Base-by-base conservation (phyloP, 108 stramenopile species). In the Cyclotella cryptica region DNA sequence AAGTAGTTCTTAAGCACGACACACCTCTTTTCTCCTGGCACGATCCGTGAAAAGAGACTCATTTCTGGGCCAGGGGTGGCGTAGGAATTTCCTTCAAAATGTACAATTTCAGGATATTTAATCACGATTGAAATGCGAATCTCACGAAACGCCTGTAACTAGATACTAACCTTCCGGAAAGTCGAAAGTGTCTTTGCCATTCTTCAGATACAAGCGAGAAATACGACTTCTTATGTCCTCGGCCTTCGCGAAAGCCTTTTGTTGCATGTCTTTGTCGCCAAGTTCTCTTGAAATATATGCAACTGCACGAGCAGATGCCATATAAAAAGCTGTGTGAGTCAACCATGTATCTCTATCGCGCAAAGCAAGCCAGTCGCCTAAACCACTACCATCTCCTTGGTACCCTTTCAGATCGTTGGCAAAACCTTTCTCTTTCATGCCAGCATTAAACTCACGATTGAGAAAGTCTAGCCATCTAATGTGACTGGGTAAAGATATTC, bases 321-420 rank as follows among this genome's bases (percentile, higher is more conserved):
- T 79, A 53, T 62, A 70, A 43, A 79, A 79, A 40, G 53, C 71
- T 30, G 62, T 72, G 45, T 79, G 78, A 7, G 78, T 79, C 19
- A 79, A 45, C 46, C 30, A 79, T 13, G 78, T 79, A 28, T 79
- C 78, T 57, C 71, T 58, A 0, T 15, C 26, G 47, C 70, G 26
- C 30, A 83, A 21, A 6, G 85, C 78, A 17, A 83, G 47, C 85
- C 85, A 86, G 27, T 86, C 85, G 12, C 85, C 85, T 8, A 86
- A 70, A 7, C 85, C 85, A 29, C 54, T 46, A 0, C 69, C 69
- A 27, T 54, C 58, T 43, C 53, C 57, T 21, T 17, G 46, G 43
- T 79, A 79, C 5, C 42, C 49, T 47, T 55, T 66, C 13, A 79
- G 44, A 27, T 72, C 64, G 27, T 45, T 53, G 15, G 60, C 78